Evolutionary conservation across 208 protist species (phyloP).

Genomic region (Leishmania tropica): DNA sequence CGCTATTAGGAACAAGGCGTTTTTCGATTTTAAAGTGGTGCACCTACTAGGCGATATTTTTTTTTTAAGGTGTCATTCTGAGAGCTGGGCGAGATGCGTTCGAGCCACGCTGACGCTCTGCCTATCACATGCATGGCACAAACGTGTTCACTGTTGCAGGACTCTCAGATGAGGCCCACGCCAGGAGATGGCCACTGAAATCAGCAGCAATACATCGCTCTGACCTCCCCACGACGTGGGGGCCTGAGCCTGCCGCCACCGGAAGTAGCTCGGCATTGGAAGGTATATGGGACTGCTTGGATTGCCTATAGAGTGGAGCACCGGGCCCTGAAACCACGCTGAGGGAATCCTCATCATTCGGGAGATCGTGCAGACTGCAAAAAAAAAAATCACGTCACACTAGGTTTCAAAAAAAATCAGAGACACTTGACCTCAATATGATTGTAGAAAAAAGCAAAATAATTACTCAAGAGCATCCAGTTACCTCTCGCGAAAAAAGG

Average conservation of each 20-base stretch:
- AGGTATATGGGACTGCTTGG: background rate
- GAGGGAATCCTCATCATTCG: background rate
- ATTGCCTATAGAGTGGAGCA: background rate
- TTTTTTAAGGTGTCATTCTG: background rate
- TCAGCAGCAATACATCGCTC: background rate
- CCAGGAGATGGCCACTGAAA: background rate
- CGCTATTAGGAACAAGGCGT: background rate
- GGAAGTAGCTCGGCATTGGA: background rate
- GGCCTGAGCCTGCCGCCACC: background rate
- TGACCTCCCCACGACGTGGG: background rate
- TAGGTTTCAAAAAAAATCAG: background rate
- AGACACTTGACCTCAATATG: background rate
- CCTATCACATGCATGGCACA: background rate
- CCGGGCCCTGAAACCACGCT: background rate
- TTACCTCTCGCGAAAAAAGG: background rate
- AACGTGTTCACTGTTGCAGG: background rate
- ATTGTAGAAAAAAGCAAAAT: background rate
- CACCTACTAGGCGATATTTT: background rate
- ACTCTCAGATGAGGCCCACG: background rate
- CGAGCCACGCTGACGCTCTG: background rate
- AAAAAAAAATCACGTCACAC: background rate
- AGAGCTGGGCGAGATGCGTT: background rate
- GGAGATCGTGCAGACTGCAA: background rate
- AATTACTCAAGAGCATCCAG: background rate
- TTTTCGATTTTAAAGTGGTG: background rate